Conservation (phyloP, 352 stramenopile genomes). For the Globisporangium polare region DNA sequence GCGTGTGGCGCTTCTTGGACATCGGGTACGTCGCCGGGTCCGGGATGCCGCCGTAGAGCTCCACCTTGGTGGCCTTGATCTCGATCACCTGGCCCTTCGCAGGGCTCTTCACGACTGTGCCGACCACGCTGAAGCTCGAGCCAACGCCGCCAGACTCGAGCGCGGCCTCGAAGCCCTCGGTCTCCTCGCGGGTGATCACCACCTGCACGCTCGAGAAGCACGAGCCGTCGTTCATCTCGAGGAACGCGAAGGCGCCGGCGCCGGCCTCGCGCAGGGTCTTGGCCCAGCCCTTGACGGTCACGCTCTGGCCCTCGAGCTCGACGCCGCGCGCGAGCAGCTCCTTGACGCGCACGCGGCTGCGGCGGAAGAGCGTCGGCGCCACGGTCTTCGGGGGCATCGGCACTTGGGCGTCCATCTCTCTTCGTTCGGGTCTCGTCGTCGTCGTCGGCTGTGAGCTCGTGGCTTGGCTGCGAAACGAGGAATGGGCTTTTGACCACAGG, state of each 20-base stretch:
- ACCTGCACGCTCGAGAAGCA: slow-evolving; percentile 86
- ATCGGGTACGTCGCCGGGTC: slow-evolving; percentile 90
- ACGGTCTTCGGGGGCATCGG: slow-evolving; percentile 34
- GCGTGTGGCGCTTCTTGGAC: slow-evolving; percentile 91
- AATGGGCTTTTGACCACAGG: slow-evolving; percentile 8
- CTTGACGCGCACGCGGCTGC: slow-evolving; percentile 83
- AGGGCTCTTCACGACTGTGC: slow-evolving; percentile 82
- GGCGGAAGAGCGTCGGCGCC: slow-evolving; percentile 65
- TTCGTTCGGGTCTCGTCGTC: not conserved
- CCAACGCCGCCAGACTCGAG: slow-evolving; percentile 82
- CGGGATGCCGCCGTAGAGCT: slow-evolving; percentile 83
- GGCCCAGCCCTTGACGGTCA: slow-evolving; percentile 93
- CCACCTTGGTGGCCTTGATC: slow-evolving; percentile 85
- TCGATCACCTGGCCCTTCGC: slow-evolving; percentile 92
- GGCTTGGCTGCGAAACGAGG: slow-evolving; percentile 3
- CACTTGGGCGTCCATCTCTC: slow-evolving; percentile 50
- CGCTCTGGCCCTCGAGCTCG: slow-evolving; percentile 70
- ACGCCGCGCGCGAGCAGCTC: slow-evolving; percentile 62
- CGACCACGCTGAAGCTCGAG: slow-evolving; percentile 78
- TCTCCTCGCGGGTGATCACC: slow-evolving; percentile 75
- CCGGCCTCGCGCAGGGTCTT: slow-evolving; percentile 89
- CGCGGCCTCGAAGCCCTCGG: slow-evolving; percentile 73
- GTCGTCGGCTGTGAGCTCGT: not conserved
- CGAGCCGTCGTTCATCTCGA: slow-evolving; percentile 95
- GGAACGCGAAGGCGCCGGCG: slow-evolving; percentile 90